phyloP scores from a whole-genome alignment of 345 rosid species.

The Bruguiera parviflora region DNA sequence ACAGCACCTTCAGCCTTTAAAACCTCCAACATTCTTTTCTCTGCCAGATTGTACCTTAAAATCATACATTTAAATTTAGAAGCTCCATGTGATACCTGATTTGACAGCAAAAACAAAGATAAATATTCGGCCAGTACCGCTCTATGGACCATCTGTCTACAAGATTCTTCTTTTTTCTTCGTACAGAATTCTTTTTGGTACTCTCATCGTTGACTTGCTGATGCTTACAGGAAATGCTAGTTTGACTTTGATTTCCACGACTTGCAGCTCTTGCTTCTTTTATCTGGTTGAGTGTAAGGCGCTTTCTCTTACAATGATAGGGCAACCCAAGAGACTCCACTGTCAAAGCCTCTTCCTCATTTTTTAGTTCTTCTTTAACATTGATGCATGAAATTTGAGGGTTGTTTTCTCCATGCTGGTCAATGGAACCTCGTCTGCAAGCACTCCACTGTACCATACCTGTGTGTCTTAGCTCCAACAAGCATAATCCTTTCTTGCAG shows the following conservation, averaged over 20 bases:
- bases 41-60: constrained; percentile 66
- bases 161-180: constrained; percentile 14
- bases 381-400: constrained; percentile 21
- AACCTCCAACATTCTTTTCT: constrained; percentile 57
- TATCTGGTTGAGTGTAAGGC: constrained; percentile 19
- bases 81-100: neutral
- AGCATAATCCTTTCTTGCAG: constrained; percentile 36
- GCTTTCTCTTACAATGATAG: constrained; percentile 40
- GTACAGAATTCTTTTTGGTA: constrained; percentile 1
- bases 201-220: constrained; percentile 29
- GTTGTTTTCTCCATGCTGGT: constrained; percentile 17
- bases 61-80: constrained; percentile 2
- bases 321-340: constrained; percentile 24
- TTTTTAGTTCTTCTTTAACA: constrained; percentile 34
- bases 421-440: constrained; percentile 24
- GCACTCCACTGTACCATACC: constrained; percentile 45
- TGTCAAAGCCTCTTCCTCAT: constrained; percentile 27
- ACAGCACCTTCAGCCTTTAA: constrained; percentile 75
- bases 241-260: constrained; percentile 12
- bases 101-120: neutral
- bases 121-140: constrained; percentile 39
- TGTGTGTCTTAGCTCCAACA: constrained; percentile 36
- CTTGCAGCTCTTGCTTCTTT: constrained; percentile 28
- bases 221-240: constrained; percentile 9
- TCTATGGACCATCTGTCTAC: constrained; percentile 62